Conservation (phyloP, 208 protist species). For the Crithidia fasciculata region DNA sequence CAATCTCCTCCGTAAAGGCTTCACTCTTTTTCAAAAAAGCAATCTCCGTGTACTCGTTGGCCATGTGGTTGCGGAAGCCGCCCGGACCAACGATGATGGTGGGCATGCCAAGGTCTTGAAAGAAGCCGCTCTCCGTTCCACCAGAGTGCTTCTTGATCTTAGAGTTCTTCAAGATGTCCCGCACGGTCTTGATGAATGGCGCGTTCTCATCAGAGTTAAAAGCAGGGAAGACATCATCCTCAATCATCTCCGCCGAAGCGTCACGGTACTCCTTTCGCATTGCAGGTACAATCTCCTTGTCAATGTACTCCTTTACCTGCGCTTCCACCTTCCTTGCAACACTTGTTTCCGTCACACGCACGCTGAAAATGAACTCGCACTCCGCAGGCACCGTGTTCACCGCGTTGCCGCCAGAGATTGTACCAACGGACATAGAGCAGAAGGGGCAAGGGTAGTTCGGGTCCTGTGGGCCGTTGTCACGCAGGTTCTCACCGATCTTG, state of each 20-base stretch:
- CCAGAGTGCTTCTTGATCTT: slow-evolving; percentile 25
- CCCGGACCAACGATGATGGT: slow-evolving; percentile 51
- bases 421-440: slow-evolving; percentile 31
- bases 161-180: slow-evolving; percentile 13
- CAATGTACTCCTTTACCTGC: slow-evolving; percentile 38
- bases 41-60: slow-evolving; percentile 49
- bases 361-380: slow-evolving; percentile 42
- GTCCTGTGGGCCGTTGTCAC: slow-evolving; percentile 29
- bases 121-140: slow-evolving; percentile 48
- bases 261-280: slow-evolving; percentile 38
- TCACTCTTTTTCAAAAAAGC: slow-evolving; percentile 33
- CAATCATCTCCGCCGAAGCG: slow-evolving; percentile 24
- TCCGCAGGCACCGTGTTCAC: slow-evolving; percentile 54
- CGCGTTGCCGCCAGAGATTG: slow-evolving; percentile 49
- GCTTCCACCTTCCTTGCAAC: slow-evolving; percentile 24
- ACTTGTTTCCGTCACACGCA: slow-evolving; percentile 31
- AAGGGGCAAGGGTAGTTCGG: slow-evolving; percentile 33
- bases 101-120: slow-evolving; percentile 49
- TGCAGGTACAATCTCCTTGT: slow-evolving; percentile 24
- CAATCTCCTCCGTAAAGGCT: slow-evolving; percentile 25
- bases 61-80: slow-evolving; percentile 42
- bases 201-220: slow-evolving; percentile 34
- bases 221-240: slow-evolving; percentile 5
- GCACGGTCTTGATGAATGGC: slow-evolving; percentile 37
- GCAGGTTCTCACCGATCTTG: slow-evolving; percentile 30